phyloP scores from a whole-genome alignment of 441 rosid genomes.

The Hypseocharis bilobata region DNA sequence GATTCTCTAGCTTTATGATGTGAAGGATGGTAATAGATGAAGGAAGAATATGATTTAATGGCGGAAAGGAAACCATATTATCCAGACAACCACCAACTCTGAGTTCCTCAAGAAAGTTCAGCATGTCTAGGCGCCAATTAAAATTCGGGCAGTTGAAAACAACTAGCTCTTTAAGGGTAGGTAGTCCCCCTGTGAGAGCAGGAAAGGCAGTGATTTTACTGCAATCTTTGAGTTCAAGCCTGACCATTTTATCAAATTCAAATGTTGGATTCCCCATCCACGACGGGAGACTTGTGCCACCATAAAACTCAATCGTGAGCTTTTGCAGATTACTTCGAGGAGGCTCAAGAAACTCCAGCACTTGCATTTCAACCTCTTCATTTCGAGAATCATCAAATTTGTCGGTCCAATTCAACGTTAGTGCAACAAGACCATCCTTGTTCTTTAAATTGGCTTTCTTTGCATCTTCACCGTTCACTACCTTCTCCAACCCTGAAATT shows the following conservation, averaged over 20 bases:
- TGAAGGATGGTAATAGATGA: too few relatives aligned
- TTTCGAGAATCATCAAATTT: background rate
- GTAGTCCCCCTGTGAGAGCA: conserved; percentile 25
- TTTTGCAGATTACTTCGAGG: conserved; percentile 10
- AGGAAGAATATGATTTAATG: too few relatives aligned
- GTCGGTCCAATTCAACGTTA: conserved; percentile 11
- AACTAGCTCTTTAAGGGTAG: too few relatives aligned
- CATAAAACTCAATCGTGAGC: conserved; percentile 12
- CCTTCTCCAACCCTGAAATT: conserved; percentile 15
- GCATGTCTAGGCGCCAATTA: too few relatives aligned
- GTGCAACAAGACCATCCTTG: conserved; percentile 11
- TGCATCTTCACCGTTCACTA: conserved; percentile 16
- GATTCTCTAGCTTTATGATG: too few relatives aligned
- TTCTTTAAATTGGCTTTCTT: conserved; percentile 14
- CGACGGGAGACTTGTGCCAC: conserved; percentile 13
- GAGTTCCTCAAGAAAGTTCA: too few relatives aligned
- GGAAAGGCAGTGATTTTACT: conserved; percentile 8
- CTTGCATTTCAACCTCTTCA: background rate
- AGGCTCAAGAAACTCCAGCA: conserved; percentile 15
- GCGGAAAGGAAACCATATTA: too few relatives aligned
- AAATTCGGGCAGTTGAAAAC: too few relatives aligned
- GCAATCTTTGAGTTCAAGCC: background rate
- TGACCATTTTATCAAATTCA: conserved; percentile 8
- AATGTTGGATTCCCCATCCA: conserved; percentile 22
- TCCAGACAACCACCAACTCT: too few relatives aligned